Percentiles rank a stretch among this genome's conserved stretches.
Conservation (phyloP, 176 grass and related monocot species). For the Luzula sylvatica region DNA sequence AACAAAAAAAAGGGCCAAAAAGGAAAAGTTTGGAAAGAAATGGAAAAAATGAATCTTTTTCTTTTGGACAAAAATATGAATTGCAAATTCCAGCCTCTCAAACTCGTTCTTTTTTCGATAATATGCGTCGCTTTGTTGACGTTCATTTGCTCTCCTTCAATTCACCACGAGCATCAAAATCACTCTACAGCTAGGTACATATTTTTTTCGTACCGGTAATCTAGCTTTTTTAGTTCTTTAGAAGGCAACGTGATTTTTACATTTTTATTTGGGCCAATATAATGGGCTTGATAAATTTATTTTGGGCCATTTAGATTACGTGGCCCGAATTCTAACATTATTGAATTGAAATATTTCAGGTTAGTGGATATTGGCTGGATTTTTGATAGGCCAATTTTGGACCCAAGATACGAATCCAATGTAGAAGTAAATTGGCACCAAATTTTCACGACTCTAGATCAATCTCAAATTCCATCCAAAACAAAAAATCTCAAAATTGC, state of each 20-base stretch:
- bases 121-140: constrained; percentile 75
- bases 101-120: constrained; percentile 65
- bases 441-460: constrained; percentile 33
- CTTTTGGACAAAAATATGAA: constrained; percentile 48
- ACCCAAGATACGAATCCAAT: constrained; percentile 63
- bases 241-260: not conserved
- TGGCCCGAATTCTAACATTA: not conserved
- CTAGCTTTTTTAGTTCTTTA: too few species aligned
- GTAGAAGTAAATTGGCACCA: constrained; percentile 46
- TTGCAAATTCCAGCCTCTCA: constrained; percentile 72
- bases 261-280: not conserved
- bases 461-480: constrained; percentile 26
- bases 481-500: constrained; percentile 44
- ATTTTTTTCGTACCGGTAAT: not conserved
- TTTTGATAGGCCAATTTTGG: constrained; percentile 52
- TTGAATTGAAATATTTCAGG: constrained; percentile 22
- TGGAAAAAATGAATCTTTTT: constrained; percentile 61
- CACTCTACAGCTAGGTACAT: constrained; percentile 57
- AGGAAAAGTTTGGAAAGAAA: constrained; percentile 71
- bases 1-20: constrained; percentile 58
- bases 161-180: constrained; percentile 45
- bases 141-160: constrained; percentile 58
- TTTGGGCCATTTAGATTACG: not conserved
- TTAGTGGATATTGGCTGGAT: constrained; percentile 79
- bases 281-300: not conserved